Evolutionary conservation across 2,329 filamentous ascomycete species (phyloP), one percentile per base, ranked within the genome.

Genomic region (Fusarium compactum): DNA sequence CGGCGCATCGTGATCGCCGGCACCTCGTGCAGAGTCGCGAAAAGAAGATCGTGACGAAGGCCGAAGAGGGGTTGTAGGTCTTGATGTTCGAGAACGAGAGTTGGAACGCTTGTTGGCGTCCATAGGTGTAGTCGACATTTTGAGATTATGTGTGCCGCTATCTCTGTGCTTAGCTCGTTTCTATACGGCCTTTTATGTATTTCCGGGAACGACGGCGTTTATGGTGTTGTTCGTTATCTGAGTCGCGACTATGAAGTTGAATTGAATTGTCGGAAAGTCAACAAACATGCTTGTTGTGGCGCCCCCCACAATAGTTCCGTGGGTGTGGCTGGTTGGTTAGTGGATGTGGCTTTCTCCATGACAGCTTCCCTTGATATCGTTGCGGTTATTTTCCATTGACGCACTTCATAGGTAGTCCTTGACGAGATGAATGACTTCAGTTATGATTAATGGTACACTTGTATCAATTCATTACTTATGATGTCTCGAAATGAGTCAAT

Each of bases 61-160:
- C 51, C 95, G 92, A 12, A 99, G 88, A 30, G 96, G 96, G 6
- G 96, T 98, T 4, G 95, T 97, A 24, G 95, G 96, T 67, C 93
- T 91, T 44, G 93, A 94, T 8, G 86, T 86, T 51, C 86, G 87
- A 50, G 88, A 84, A 69, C 89, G 90, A 44, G 89, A 91, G 55
- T 85, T 86, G 25, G 90, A 89, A 10, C 84, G 82, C 62, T 83
- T 80, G 56, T 62, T 65, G 15, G 69, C 58, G 41, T 77, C 75
- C 30, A 75, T 65, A 25, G 68, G 66, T 18, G 78, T 76, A 54
- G 69, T 72, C 6, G 78, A 74, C 76, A 79, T 78, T 24, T 55
- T 61, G 6, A 24, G 8, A 24, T 14, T 12, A 10, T 47, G 7
- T 34, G 2, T 29, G 20, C 10, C 22, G 20, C 44, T 20, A 5